These are phyloP conservation scores for Xanthoconium stramineum DNA, from an alignment of 768 basidiomycete species.

Conservation along the genomic window DNA sequence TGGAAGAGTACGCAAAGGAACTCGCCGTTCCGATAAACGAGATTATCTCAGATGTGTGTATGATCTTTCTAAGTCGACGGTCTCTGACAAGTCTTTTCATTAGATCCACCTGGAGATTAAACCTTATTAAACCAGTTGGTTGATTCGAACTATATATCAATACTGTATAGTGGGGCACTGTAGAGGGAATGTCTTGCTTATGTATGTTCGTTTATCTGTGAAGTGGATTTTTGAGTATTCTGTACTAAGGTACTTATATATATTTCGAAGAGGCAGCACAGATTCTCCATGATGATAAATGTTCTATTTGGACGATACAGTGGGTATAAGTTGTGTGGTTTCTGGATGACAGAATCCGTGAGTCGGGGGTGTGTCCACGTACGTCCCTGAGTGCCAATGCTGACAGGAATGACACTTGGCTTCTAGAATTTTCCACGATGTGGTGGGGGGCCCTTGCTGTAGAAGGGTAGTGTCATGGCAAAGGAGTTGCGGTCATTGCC, in stretches of 20 bases:
- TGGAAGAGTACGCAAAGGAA: constrained; percentile 30
- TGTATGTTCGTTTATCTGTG: constrained; percentile 5
- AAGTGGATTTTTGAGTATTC: not conserved
- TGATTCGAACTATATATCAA: constrained; percentile 9
- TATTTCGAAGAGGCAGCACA: not conserved
- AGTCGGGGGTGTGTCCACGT: no score
- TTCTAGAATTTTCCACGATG: no score
- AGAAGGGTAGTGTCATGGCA: no score
- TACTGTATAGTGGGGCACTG: not conserved
- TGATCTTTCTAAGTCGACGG: not conserved
- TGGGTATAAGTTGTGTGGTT: no score
- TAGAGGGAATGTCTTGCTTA: not conserved
- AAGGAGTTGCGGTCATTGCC: no score
- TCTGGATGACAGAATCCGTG: no score
- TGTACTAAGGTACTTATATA: no score
- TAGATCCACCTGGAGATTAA: constrained; percentile 30
- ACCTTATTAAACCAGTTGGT: constrained; percentile 23
- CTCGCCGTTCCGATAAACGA: constrained; percentile 25
- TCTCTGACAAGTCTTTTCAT: not conserved
- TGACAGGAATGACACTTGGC: no score
- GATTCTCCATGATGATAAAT: no score
- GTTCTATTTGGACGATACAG: no score
- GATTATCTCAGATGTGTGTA: constrained; percentile 29
- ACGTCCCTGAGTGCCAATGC: no score
- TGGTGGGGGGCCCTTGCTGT: no score